Base-by-base conservation (phyloP, 441 rosid species). In the Croton setiger region DNA sequence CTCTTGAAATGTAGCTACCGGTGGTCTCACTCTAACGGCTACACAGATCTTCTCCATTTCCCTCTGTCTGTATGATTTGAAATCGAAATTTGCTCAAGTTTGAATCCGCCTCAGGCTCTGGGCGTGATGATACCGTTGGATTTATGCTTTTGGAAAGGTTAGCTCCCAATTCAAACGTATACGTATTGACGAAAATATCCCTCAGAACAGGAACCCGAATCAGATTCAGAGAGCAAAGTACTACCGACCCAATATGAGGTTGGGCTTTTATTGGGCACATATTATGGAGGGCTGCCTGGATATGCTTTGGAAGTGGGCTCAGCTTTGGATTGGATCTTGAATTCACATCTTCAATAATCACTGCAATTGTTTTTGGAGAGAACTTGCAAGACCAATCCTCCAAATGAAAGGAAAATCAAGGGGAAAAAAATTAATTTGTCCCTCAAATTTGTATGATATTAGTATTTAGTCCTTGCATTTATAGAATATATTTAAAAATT, bases 31-130 rank as follows among this genome's bases (percentile, higher is more conserved):
- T 53, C 96, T 81, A 74, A 91, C 93, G 10, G 96, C 97, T 6
- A 94, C 97, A 67, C 96, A 91, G 73, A 91, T 88, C 88, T 88
- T 94, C 81, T 94, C 98, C 98, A 93, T 23, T 64, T 31, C 48
- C 6, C 27, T 15, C 43, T 63, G 20, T 36, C 21, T 59, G 23
- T 23, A 11, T 11, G 33, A 21, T 55, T 55, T 55, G 36, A 23
- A 7, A 5, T 39, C 43, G 43, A 39, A 39, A 39, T 39, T 39
- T 39, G 43, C 43, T 39, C 10, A 9, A 57, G 18, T 52, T 52
- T 52, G 52, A 48, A 48, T 48, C 37, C 33, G 37, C 7, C 59
- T 47, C 51, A 3, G 23, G 58, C 31, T 56, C 48, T 18, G 8
- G 70, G 70, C 69, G 69, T 60, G 69, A 39, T 39, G 13, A 12